Base-by-base conservation (phyloP, 192 early-diverging fungal genomes). In the Coemansia umbellata region DNA sequence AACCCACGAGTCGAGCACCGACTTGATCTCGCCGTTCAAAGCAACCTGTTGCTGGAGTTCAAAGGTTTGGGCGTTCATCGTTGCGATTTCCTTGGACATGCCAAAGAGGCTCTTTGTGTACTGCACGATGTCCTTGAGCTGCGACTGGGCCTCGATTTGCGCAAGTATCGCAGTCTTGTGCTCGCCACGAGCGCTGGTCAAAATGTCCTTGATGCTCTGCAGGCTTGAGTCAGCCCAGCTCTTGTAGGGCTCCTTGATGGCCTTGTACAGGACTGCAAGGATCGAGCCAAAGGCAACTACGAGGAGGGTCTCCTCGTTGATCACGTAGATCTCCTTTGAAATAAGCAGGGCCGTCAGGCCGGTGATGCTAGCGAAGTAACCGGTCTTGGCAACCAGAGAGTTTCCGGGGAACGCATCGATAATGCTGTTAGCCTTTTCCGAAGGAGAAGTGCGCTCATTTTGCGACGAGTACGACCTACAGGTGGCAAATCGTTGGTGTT, bases 311-410 rank as follows among this genome's bases (percentile, higher is more conserved):
- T 98, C 94, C 69, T 89, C 91, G 74, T 96, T 95, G 54, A 96
- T 68, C 45, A 96, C 83, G 80, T 95, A 98, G 74, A 98, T 91
- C 80, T 98, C 95, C 87, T 98, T 95, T 50, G 92, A 91, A 63
- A 98, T 86, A 31, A 90, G 72, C 74, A 85, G 91, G 31, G 93
- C 87, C 13, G 93, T 87, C 53, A 91, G 67, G 52, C 91, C 92
- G 36, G 91, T 82, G 47, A 82, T 81, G 18, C 87, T 70, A 39
- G 93, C 89, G 60, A 96, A 82, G 67, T 86, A 91, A 33, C 84
- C 85, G 26, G 95, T 88, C 82, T 98, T 98, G 62, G 89, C 82
- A 53, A 88, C 82, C 32, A 91, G 66, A 50, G 84, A 87, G 59
- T 92, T 85, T 18, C 95, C 95, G 47, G 95, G 95, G 58, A 96